Evolutionary conservation across 371 early-diverging fungal genomes (phyloP).

Genomic region (Actinomucor elegans): DNA sequence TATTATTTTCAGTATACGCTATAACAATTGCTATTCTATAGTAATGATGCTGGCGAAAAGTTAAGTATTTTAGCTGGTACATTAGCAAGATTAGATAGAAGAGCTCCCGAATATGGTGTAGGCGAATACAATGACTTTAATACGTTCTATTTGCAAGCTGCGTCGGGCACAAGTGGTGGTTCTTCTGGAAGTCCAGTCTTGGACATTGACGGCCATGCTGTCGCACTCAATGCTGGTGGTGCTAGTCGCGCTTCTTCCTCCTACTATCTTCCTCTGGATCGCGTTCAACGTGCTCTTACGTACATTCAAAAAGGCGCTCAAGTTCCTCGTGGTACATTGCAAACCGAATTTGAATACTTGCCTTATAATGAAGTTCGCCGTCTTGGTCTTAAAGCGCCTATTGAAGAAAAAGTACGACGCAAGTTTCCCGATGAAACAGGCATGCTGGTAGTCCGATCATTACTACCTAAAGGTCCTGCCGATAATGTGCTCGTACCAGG

Average conservation of each 20-base stretch:
- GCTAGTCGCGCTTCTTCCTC: slow-evolving; percentile 58
- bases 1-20: background rate
- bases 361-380: slow-evolving; percentile 67
- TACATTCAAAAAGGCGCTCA: slow-evolving; percentile 53
- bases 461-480: slow-evolving; percentile 77
- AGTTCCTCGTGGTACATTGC: slow-evolving; percentile 82
- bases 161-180: slow-evolving; percentile 68
- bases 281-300: slow-evolving; percentile 45
- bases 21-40: background rate
- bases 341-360: slow-evolving; percentile 68
- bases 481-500: slow-evolving; percentile 66
- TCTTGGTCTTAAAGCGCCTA: slow-evolving; percentile 55
- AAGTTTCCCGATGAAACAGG: slow-evolving; percentile 64
- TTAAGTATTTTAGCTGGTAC: slow-evolving; percentile 78
- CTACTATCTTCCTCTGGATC: slow-evolving; percentile 59
- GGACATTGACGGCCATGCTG: slow-evolving; percentile 68
- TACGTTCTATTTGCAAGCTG: slow-evolving; percentile 72
- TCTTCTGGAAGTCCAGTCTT: slow-evolving; percentile 73
- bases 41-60: slow-evolving; percentile 87
- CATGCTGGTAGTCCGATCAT: slow-evolving; percentile 70
- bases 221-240: slow-evolving; percentile 73
- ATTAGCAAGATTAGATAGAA: slow-evolving; percentile 75
- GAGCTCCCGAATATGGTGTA: slow-evolving; percentile 37
- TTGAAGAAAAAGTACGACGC: slow-evolving; percentile 64
- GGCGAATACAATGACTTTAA: slow-evolving; percentile 75